Base-by-base conservation (phyloP, 1,284 basidiomycete genomes). In the Testicularia cyperi region DNA sequence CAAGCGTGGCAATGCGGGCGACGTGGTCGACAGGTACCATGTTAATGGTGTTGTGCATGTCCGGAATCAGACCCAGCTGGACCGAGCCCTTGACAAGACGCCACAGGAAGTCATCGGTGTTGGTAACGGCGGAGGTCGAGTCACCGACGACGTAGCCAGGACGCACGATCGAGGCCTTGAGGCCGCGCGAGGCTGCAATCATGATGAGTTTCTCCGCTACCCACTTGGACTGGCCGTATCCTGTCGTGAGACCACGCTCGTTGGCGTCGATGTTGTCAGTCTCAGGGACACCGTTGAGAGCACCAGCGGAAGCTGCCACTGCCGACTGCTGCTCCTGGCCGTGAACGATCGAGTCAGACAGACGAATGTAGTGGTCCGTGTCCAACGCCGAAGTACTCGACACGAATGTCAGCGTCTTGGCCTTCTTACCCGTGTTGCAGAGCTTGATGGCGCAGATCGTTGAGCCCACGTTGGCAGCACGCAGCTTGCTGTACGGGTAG, bases 41-140 rank as follows among this genome's bases (percentile, higher is more conserved):
- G 79, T 98, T 98, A 74, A 98, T 83, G 4, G 89, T 88, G 79
- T 99, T 99, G 81, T 96, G 91, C 78, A 99, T 97, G 76, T 99
- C 90, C 1, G 95, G 95, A 2, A 92, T 86, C 31, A 92, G 83
- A 3, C 94, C 94, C 6, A 98, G 85, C 78, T 99, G 95, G 35
- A 95, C 83, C 75, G 92, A 96, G 19, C 95, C 95, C 79, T 98
- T 98, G 75, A 97, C 90, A 75, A 99, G 81, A 16, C 95, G 85
- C 92, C 94, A 97, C 44, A 99, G 84, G 79, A 99, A 99, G 78
- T 99, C 95, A 71, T 99, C 95, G 26, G 95, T 98, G 79, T 99
- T 99, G 21, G 92, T 97, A 2, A 96, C 92, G 86, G 67, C 72
- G 13, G 56, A 58, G 49, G 79, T 79, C 12, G 92, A 90, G 78